Conservation (phyloP, 1,139 yeast species). For the Suhomyces atakaporum region DNA sequence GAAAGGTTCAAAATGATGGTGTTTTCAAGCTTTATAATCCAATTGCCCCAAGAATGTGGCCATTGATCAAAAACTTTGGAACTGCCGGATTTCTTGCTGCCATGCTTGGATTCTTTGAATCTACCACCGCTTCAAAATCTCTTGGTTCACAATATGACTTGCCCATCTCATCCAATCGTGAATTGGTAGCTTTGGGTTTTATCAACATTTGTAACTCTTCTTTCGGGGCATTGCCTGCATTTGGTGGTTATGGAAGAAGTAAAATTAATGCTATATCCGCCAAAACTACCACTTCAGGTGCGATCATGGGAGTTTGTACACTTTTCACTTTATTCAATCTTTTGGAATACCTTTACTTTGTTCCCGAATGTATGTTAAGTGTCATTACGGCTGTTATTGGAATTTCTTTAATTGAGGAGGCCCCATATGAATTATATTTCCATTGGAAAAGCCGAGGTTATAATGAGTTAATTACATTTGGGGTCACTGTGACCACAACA, state of each 20-base stretch:
- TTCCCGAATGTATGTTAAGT: slow-evolving; percentile 81
- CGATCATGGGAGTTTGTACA: slow-evolving; percentile 75
- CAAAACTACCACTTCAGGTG: slow-evolving; percentile 79
- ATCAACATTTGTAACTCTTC: slow-evolving; percentile 67
- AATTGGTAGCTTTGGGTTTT: slow-evolving; percentile 78
- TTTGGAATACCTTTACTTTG: slow-evolving; percentile 64
- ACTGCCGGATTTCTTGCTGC: slow-evolving; percentile 75
- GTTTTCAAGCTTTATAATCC: slow-evolving; percentile 38
- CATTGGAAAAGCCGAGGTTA: slow-evolving; percentile 76
- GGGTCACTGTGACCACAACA: slow-evolving; percentile 71
- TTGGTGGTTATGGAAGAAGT: slow-evolving; percentile 96
- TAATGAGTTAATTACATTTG: slow-evolving; percentile 74
- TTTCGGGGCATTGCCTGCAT: slow-evolving; percentile 85
- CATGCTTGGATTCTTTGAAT: slow-evolving; percentile 87
- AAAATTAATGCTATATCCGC: slow-evolving; percentile 88
- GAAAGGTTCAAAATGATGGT: slow-evolving; percentile 50
- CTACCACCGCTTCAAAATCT: slow-evolving; percentile 89
- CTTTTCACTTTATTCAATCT: slow-evolving; percentile 63
- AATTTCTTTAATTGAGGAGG: slow-evolving; percentile 75
- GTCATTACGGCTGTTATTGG: slow-evolving; percentile 85
- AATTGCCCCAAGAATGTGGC: slow-evolving; percentile 26
- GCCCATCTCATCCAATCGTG: slow-evolving; percentile 74
- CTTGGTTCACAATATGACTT: slow-evolving; percentile 65
- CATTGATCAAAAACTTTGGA: slow-evolving; percentile 45
- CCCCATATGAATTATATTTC: slow-evolving; percentile 76